phyloP scores from a whole-genome alignment of 306 rosid species.

The Glycyrrhiza uralensis region DNA sequence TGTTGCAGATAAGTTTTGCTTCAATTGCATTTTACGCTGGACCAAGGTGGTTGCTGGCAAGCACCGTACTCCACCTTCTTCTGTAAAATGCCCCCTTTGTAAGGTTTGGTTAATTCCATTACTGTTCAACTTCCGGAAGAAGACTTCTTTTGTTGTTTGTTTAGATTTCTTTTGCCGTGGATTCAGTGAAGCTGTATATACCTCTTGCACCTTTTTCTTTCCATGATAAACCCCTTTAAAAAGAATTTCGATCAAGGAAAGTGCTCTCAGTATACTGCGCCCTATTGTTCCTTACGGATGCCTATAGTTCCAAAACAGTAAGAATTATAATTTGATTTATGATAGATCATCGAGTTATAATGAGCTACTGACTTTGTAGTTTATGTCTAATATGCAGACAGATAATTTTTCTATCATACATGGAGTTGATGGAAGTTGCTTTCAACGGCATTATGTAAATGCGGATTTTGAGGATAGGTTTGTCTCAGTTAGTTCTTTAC shows the following conservation, averaged over 20 bases:
- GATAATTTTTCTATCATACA: slow-evolving; percentile 58
- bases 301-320: neutral
- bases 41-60: slow-evolving; percentile 63
- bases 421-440: slow-evolving; percentile 60
- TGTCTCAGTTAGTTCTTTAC: slow-evolving; percentile 21
- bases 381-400: slow-evolving; percentile 42
- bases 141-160: neutral
- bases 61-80: slow-evolving; percentile 41
- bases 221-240: neutral
- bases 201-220: neutral
- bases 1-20: slow-evolving; percentile 82
- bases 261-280: neutral
- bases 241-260: neutral
- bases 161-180: neutral
- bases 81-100: slow-evolving; percentile 86
- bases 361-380: slow-evolving; percentile 10
- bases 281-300: neutral
- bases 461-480: slow-evolving; percentile 49
- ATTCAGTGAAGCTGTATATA: neutral
- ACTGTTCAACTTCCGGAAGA: neutral
- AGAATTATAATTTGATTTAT: neutral
- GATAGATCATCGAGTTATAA: neutral
- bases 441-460: slow-evolving; percentile 61
- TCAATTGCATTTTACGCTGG: slow-evolving; percentile 87
- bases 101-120: slow-evolving; percentile 52